Evolutionary conservation across 345 rosid species (phyloP).

Genomic region (Nasturtium officinale): DNA sequence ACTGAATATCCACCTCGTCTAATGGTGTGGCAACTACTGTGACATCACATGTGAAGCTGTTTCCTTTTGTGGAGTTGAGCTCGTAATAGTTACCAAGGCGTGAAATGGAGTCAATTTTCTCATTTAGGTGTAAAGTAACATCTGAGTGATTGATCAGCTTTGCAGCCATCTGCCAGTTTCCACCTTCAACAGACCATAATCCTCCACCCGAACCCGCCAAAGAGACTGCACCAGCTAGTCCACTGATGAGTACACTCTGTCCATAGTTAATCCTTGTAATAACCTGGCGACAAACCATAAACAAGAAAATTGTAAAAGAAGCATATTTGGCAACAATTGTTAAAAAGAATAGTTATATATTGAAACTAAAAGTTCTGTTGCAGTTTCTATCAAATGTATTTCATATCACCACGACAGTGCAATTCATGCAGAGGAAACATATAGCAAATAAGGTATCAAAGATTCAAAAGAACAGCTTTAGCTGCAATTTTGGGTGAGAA

Average conservation of each 20-base stretch:
- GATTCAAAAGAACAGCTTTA: neutral
- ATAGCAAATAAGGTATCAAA: neutral
- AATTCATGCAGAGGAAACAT: neutral
- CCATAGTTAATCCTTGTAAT: slow-evolving; percentile 94
- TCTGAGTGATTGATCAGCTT: slow-evolving; percentile 72
- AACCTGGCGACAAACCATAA: slow-evolving; percentile 48
- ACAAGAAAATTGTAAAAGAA: neutral
- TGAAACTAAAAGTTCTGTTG: neutral
- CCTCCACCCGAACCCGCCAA: slow-evolving; percentile 92
- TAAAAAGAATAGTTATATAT: neutral
- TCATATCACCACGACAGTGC: neutral
- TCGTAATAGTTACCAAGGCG: slow-evolving; percentile 64
- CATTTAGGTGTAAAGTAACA: slow-evolving; percentile 66
- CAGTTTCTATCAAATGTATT: neutral
- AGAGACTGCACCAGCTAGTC: slow-evolving; percentile 97
- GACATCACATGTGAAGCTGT: slow-evolving; percentile 64
- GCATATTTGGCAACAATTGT: neutral
- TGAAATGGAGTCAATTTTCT: slow-evolving; percentile 70
- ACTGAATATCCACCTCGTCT: slow-evolving; percentile 70
- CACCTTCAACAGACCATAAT: slow-evolving; percentile 90
- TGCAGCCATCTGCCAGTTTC: slow-evolving; percentile 95
- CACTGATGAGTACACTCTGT: slow-evolving; percentile 76
- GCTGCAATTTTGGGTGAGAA: neutral
- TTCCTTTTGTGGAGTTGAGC: slow-evolving; percentile 75
- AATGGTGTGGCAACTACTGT: slow-evolving; percentile 78